phyloP scores from a whole-genome alignment of 768 basidiomycete species.

The Mycena albidolilacea region DNA sequence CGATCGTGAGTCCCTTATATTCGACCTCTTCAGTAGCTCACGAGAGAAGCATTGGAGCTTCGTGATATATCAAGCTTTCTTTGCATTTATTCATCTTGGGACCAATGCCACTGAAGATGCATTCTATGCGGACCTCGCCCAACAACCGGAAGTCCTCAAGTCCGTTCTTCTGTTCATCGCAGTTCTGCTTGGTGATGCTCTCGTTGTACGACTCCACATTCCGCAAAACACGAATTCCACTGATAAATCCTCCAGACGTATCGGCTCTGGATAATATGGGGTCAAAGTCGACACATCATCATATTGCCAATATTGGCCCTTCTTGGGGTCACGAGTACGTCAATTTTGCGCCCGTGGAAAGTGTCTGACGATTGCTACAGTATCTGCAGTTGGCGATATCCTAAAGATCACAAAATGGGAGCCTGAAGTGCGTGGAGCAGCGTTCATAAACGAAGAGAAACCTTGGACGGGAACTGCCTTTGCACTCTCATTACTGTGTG shows the following conservation, averaged over 20 bases:
- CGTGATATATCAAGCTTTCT: neutral
- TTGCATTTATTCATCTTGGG: neutral
- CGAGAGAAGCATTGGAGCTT: conserved; percentile 31
- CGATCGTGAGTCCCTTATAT: conserved; percentile 5
- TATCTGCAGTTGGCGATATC: too few species aligned
- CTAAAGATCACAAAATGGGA: too few species aligned
- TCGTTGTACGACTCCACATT: conserved; percentile 8
- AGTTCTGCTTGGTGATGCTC: conserved; percentile 18
- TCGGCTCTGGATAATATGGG: neutral
- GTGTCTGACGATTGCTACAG: too few species aligned
- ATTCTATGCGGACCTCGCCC: conserved; percentile 29
- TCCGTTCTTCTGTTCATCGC: neutral
- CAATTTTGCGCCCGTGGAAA: neutral
- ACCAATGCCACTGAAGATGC: neutral
- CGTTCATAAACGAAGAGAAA: neutral
- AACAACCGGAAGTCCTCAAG: conserved; percentile 16
- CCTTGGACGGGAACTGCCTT: neutral
- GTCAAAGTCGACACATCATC: neutral
- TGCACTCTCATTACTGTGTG: neutral
- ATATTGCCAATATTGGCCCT: neutral
- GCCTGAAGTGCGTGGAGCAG: neutral
- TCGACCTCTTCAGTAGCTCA: neutral
- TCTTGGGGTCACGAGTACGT: neutral
- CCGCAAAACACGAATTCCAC: neutral
- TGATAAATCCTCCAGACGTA: neutral